Base-by-base conservation (phyloP, 2,329 filamentous ascomycete genomes). In the Aspergillus tubingensis region DNA sequence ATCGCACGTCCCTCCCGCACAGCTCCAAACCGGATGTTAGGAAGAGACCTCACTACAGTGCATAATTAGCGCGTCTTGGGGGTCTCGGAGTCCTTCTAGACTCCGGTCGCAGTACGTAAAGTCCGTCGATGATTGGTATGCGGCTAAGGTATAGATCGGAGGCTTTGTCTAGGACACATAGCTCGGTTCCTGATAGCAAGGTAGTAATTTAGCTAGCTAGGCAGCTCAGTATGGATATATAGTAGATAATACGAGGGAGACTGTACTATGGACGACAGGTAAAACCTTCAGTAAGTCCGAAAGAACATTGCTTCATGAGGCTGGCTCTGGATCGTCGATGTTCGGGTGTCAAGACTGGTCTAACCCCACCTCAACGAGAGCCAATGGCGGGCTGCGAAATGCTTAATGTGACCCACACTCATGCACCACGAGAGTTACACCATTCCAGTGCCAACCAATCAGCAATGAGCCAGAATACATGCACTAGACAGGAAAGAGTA, bases 381-480 rank as follows among this genome's bases (percentile, higher is more conserved):
- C 44, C 47, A 50, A 50, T 50, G 47, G n/a, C 13, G 3, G 25
- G 11, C 3, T 49, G 47, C 8, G 8, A n/a, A n/a, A 30, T 30
- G 47, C 41, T 15, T 23, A 10, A 44, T 44, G 17, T 10, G 41
- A 5, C 21, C 41, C 41, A 44, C 41, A 11, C 11, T 23, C 19
- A 44, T 44, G 41, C 41, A 44, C 41, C 41, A 44, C 41, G 47
- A 50, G n/a, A 50, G 47, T 50, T 50, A 50, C 47, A 50, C 47
- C 25, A 50, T 8, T n/a, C 2, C 25, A 30, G 17, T 50, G 25
- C 25, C 47, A n/a, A 23, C 47, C 47, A 50, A 50, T 17, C 47
- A 50, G 8, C 25, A n/a, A 15, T 50, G 25, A 13, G 27, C 8
- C 19, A 21, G 19, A n/a, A 7, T 6, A 21, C 3, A 5, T 44